Evolutionary conservation across 495 filamentous ascomycete species (phyloP).

Genomic region (Monascus purpureus): DNA sequence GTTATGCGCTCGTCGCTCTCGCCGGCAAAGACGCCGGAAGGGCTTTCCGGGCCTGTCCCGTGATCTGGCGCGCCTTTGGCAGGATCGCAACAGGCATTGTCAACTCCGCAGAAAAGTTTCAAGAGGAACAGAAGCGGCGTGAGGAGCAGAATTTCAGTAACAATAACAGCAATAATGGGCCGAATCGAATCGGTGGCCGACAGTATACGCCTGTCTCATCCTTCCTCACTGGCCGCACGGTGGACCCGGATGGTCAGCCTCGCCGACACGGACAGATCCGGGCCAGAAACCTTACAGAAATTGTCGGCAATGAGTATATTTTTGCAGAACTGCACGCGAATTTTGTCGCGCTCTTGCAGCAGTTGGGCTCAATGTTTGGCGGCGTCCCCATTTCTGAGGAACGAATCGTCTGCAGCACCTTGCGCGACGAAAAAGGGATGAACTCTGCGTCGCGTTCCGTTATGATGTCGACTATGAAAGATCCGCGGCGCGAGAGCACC

Average conservation of each 20-base stretch:
- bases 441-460: constrained; percentile 8
- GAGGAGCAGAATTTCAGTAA: constrained; percentile 19
- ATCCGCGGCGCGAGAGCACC: too few species aligned
- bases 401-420: constrained; percentile 28
- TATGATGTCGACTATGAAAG: not conserved
- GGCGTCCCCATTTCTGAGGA: constrained; percentile 30
- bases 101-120: constrained; percentile 41
- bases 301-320: constrained; percentile 74
- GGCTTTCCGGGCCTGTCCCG: constrained; percentile 60
- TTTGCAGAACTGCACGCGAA: constrained; percentile 75
- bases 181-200: constrained; percentile 11
- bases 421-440: constrained; percentile 17
- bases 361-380: constrained; percentile 42
- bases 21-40: constrained; percentile 53
- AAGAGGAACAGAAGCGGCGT: constrained; percentile 31
- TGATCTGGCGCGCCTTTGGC: constrained; percentile 62
- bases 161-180: constrained; percentile 3
- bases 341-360: constrained; percentile 61
- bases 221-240: constrained; percentile 46
- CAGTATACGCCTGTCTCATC: constrained; percentile 45
- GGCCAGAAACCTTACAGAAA: constrained; percentile 67
- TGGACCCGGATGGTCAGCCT: constrained; percentile 43
- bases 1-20: constrained; percentile 81
- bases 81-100: constrained; percentile 66
- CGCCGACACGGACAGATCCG: constrained; percentile 41